These are phyloP conservation scores for Lachancea quebecensis DNA, from an alignment of 805 yeast species.

Conservation along the genomic window DNA sequence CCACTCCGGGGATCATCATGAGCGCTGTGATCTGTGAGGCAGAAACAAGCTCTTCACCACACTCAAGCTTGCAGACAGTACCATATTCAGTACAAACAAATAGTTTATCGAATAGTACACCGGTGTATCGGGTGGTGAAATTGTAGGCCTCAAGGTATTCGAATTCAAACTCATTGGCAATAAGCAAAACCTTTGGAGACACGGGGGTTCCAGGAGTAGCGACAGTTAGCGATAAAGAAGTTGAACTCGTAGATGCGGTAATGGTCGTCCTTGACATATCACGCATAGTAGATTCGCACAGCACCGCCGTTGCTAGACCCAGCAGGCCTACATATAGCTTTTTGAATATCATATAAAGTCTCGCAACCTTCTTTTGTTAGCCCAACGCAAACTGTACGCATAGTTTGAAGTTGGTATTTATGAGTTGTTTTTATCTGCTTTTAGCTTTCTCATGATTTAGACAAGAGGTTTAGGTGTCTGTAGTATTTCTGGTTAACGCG, in stretches of 20 bases:
- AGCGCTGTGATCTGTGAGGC: conserved; percentile 2
- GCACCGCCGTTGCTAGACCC: not conserved
- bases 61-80: not conserved
- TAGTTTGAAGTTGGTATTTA: not conserved
- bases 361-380: not conserved
- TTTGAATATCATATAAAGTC: not conserved
- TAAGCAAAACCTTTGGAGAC: not conserved
- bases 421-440: not conserved
- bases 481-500: not conserved
- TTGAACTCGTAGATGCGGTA: not conserved
- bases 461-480: not conserved
- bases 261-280: not conserved
- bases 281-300: not conserved
- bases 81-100: not conserved
- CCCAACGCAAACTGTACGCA: not conserved
- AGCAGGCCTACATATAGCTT: not conserved
- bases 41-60: not conserved
- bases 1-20: conserved; percentile 1
- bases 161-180: not conserved
- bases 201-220: not conserved
- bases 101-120: not conserved
- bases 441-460: not conserved
- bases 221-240: not conserved
- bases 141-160: not conserved
- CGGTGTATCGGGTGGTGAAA: conserved; percentile 1